Evolutionary conservation across 1,284 basidiomycete genomes (phyloP), one percentile per base, ranked within the genome.

Genomic region (Irpex sp.): DNA sequence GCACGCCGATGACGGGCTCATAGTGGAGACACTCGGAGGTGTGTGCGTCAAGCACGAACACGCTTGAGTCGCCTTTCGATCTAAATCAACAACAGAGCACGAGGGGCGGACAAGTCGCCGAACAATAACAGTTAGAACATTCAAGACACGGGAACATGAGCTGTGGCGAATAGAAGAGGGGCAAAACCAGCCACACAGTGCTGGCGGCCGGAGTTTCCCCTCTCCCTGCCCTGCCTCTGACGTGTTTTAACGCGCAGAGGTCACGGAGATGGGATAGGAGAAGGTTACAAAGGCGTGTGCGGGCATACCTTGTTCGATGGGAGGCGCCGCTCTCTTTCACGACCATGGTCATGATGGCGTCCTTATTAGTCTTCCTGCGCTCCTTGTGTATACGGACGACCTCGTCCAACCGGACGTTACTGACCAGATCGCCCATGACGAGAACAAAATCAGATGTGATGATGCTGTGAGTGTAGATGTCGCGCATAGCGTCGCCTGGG

Each of bases 261-360:
- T 11, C 13, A 47, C 40, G 40, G 40, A 47, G 40, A 47, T 47
- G 40, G 49, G 17, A 52, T 13, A 9, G 69, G 31, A 40, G n/a
- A 64, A 62, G 66, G 38, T 52, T 13, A 13, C 54, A 31, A 19
- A 19, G 13, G 51, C 17, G 8, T 19, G 51, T 52, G 51, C 26
- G 26, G 47, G 79, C 84, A 58, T 69, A 91, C 92, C 89, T 86
- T 59, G 91, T 91, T 58, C 91, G 80, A 77, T 93, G 91, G 63
- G 74, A 76, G 11, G 81, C 79, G 15, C 91, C 90, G 69, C 86
- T 86, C 76, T 91, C 87, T 76, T 93, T 93, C 64, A 96, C 91
- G 11, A 95, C 92, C 81, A 96, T 92, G 38, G 96, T 98, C 96
- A 98, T 97, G 73, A 97, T 96, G 62, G 91, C 88, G 73, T 97